phyloP scores from a whole-genome alignment of 2,329 filamentous ascomycete genomes.

The Rutstroemia sp. region DNA sequence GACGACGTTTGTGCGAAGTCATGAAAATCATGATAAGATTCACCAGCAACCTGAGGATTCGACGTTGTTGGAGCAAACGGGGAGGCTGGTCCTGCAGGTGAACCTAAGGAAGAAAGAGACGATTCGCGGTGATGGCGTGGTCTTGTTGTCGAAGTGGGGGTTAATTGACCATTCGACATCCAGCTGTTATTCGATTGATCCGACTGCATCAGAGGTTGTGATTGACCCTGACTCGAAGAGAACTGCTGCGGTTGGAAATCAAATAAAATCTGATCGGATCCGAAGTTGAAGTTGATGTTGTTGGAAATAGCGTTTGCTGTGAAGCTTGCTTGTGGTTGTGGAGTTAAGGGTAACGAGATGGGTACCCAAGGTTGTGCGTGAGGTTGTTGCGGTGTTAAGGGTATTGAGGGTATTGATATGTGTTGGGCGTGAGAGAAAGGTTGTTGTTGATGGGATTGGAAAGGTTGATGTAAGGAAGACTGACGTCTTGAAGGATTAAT shows the following conservation, averaged over 20 bases:
- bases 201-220: constrained; percentile 27
- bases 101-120: constrained; percentile 53
- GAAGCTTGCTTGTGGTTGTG: background rate
- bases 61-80: constrained; percentile 48
- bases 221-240: constrained; percentile 8
- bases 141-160: constrained; percentile 26
- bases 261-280: constrained; percentile 21
- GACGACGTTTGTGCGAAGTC: constrained; percentile 28
- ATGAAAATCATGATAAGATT: constrained; percentile 33
- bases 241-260: constrained; percentile 19
- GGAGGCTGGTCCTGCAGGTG: constrained; percentile 48
- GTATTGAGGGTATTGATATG: background rate
- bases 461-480: background rate
- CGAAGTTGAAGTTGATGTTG: constrained; percentile 14
- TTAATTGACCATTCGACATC: constrained; percentile 28
- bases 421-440: background rate
- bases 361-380: background rate
- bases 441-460: background rate
- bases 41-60: constrained; percentile 51
- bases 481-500: constrained; percentile 1
- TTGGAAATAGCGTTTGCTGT: constrained; percentile 15
- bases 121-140: constrained; percentile 49
- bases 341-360: background rate
- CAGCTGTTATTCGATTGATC: constrained; percentile 23
- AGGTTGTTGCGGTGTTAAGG: background rate